phyloP scores from a whole-genome alignment of 495 filamentous ascomycete genomes.

The Neurospora sp. region DNA sequence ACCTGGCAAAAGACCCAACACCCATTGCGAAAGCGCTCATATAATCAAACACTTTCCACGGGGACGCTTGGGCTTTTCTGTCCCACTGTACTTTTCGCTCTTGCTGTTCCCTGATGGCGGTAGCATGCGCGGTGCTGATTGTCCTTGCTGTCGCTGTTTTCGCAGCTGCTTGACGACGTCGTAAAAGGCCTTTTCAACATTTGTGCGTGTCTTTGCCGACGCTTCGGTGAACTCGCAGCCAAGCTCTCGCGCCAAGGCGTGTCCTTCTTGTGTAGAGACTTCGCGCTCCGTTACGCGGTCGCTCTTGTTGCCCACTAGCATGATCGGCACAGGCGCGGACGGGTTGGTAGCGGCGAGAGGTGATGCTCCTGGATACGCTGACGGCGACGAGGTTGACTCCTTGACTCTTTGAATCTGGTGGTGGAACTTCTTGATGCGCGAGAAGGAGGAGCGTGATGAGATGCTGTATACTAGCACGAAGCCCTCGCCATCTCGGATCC shows the following conservation, averaged over 20 bases:
- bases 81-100: conserved; percentile 12
- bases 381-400: conserved; percentile 76
- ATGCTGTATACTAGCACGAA: conserved; percentile 98
- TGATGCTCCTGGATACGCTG: conserved; percentile 55
- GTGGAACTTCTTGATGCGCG: conserved; percentile 89
- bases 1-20: background rate
- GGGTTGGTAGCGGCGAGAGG: conserved; percentile 41
- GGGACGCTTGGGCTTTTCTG: conserved; percentile 1
- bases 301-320: conserved; percentile 98
- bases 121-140: conserved; percentile 36
- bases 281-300: conserved; percentile 92
- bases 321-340: conserved; percentile 72
- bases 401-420: conserved; percentile 96
- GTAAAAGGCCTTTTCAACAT: conserved; percentile 97
- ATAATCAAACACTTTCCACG: background rate
- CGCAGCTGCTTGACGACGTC: conserved; percentile 89
- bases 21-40: background rate
- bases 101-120: conserved; percentile 25
- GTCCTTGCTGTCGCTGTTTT: conserved; percentile 71
- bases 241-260: conserved; percentile 80
- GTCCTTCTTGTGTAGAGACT: conserved; percentile 93
- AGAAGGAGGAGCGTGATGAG: conserved; percentile 88
- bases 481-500: conserved; percentile 96
- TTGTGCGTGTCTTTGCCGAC: conserved; percentile 98
- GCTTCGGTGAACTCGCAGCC: conserved; percentile 97